Base-by-base conservation (phyloP, 1,284 basidiomycete species). In the Boletellus dicymbophilus region DNA sequence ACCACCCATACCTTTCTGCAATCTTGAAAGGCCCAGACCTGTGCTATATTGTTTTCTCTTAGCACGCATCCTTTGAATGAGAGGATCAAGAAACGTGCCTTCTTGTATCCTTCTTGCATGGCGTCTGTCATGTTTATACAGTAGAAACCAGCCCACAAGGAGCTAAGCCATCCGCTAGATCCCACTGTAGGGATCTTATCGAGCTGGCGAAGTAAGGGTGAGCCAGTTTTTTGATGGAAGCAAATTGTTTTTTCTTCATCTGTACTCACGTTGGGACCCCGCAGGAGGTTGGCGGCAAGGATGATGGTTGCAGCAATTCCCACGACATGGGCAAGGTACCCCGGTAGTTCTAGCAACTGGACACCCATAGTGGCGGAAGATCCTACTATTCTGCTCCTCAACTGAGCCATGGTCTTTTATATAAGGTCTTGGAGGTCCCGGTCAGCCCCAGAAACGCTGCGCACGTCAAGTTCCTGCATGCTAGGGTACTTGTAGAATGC, bases 1-100 rank as follows among this genome's bases (percentile, higher is more conserved):
- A 46, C 77, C 77, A 80, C 33, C 57, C 55, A 25, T 61, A 60
- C 4, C 68, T 43, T 1, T 66, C 57, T 0, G 76, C 61, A 11
- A 80, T 49, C 53, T 76, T 77, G 67, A 77, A 79, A 3, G 65
- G 55, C 0, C 49, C 50, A 9, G 61, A 61, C 12, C 64, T 68
- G 43, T 54, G 25, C 53, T 54, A 23, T 21, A 13, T 16, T 13
- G n/a, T 12, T 16, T 15, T 13, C 13, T 16, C 15, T n/a, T 31
- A 13, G 13, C 15, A 31, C 2, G 12, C 13, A 6, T 15, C 13
- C 30, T 31, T 13, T 15, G 30, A 7, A 4, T 31, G 30, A 6
- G 13, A 7, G 13, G 30, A n/a, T n/a, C n/a, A n/a, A n/a, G n/a
- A n/a, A 16, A 31, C 13, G 13, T 16, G 13, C 30, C 30, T 31